These are phyloP conservation scores for Musa beccarii DNA, from an alignment of 176 grass and related monocot genomes.

Conservation along the genomic window DNA sequence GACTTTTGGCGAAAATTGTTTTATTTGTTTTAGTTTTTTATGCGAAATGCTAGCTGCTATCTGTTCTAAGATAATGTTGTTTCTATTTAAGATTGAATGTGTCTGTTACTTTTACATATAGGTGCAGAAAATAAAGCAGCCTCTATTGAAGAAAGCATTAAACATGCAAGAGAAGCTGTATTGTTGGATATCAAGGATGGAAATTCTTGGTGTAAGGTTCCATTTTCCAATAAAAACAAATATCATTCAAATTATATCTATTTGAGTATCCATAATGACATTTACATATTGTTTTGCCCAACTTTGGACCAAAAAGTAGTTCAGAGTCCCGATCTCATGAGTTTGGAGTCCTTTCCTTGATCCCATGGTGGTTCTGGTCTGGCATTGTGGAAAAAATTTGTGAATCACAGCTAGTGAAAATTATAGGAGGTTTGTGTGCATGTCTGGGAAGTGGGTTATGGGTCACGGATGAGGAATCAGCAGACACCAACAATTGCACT, in stretches of 20 bases:
- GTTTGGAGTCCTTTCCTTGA: too few relatives aligned
- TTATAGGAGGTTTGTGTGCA: too few relatives aligned
- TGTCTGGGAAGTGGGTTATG: too few relatives aligned
- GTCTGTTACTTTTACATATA: constrained; percentile 18
- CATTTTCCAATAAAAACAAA: constrained; percentile 11
- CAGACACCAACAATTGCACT: too few relatives aligned
- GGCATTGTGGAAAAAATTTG: too few relatives aligned
- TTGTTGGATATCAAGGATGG: constrained; percentile 89
- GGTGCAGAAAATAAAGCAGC: constrained; percentile 48
- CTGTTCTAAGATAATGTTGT: neutral
- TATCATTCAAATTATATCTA: neutral
- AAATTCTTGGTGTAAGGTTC: constrained; percentile 94
- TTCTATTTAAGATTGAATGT: neutral
- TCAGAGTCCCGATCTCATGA: neutral
- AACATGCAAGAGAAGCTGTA: constrained; percentile 88
- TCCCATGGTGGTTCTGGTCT: too few relatives aligned
- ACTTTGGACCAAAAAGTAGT: neutral
- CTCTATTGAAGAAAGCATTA: constrained; percentile 89
- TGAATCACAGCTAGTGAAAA: neutral
- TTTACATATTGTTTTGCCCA: too few relatives aligned
- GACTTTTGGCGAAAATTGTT: neutral
- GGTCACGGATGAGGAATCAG: too few relatives aligned
- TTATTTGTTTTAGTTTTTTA: neutral
- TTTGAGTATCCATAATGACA: too few relatives aligned
- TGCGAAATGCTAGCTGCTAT: neutral